Base-by-base conservation (phyloP, 140 eudicot genomes). In the Bidens hawaiensis region DNA sequence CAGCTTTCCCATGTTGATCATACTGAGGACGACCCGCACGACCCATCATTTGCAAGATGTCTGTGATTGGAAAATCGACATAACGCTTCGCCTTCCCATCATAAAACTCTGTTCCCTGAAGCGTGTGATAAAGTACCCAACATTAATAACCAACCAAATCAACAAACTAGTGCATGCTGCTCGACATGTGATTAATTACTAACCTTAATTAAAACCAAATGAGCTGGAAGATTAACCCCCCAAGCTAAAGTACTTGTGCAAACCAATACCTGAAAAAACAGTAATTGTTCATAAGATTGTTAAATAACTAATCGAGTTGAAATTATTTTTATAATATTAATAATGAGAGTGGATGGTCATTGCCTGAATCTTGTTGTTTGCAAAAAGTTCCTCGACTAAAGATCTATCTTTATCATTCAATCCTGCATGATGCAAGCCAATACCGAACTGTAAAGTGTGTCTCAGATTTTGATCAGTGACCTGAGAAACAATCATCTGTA, bases 181-280 rank as follows among this genome's bases (percentile, higher is more conserved):
- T 6, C 56, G 38, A 47, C 26, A 70, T n/a, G n/a, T n/a, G n/a
- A n/a, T n/a, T 40, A 28, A 1, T 41, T 40, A 67, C 91, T 76
- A 72, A 93, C 99, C 99, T 93, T 93, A 52, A 93, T 88, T 64
- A 93, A 72, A 62, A 93, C 99, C 66, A 93, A 66, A 81, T 93
- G 96, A 41, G 99, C 99, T 0, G 99, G 99, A 82, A 93, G 99
- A 55, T 93, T 93, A 21, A 93, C 99, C 54, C 99, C 99, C 99
- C 99, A 93, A 65, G 99, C 99, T 73, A 93, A 85, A 22, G 99
- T 93, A 76, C 99, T 93, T 9, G 99, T 93, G 78, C 96, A 88
- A 67, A 88, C 99, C 83, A 93, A 68, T 57, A 93, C 85, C 99
- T 93, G 82, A 69, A 41, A n/a, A 78, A 58, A 19, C 54, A 65